Percentiles rank a stretch among this genome's conserved stretches.
phyloP scores from a whole-genome alignment of 1,284 basidiomycete species.

The Cutaneotrichosporon sp. region DNA sequence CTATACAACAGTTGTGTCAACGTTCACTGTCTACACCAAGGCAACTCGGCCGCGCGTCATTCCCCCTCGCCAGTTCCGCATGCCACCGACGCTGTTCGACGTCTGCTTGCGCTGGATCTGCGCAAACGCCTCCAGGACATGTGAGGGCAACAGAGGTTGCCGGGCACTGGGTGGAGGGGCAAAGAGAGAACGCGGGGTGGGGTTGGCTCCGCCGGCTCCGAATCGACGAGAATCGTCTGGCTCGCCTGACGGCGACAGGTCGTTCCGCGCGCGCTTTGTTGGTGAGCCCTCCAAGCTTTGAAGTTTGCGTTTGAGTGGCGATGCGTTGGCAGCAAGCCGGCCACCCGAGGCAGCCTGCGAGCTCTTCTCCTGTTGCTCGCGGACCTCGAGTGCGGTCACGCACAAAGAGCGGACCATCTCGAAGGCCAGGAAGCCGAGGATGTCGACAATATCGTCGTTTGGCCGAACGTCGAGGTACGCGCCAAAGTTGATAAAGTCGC shows the following conservation, averaged over 20 bases:
- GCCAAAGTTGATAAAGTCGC: constrained; percentile 92
- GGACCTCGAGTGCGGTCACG: constrained; percentile 75
- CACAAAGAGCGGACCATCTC: constrained; percentile 95
- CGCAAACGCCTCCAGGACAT: constrained; percentile 85
- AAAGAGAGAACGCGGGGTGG: constrained; percentile 64
- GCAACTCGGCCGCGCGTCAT: constrained; percentile 74
- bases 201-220: not conserved
- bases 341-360: constrained; percentile 14
- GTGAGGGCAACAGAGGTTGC: constrained; percentile 73
- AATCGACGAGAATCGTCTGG: constrained; percentile 3
- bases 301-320: constrained; percentile 32
- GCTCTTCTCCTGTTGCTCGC: constrained; percentile 40
- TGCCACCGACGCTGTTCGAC: constrained; percentile 73
- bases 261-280: constrained; percentile 58
- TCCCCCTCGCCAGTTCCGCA: constrained; percentile 83
- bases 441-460: constrained; percentile 94
- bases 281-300: constrained; percentile 50
- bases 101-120: constrained; percentile 83
- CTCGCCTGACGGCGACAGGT: constrained; percentile 1
- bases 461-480: constrained; percentile 84
- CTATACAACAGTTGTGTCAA: constrained; percentile 18
- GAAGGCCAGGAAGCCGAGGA: constrained; percentile 94
- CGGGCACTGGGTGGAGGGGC: constrained; percentile 75
- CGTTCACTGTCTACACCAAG: constrained; percentile 63
- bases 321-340: constrained; percentile 13